phyloP scores from a whole-genome alignment of 192 early-diverging fungal genomes.

The Cetraspora pellucida region DNA sequence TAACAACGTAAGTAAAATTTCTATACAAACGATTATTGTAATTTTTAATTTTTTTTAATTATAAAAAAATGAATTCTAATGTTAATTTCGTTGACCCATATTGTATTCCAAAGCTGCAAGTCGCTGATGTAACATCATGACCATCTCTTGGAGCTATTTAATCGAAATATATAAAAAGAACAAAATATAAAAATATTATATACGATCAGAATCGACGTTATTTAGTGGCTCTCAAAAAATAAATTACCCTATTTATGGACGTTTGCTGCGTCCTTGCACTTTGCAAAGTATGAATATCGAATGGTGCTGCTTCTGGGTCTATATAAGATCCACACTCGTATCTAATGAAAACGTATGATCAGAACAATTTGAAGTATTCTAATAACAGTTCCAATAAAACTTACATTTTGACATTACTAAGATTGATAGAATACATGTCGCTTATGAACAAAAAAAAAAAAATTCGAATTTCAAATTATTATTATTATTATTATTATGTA shows the following conservation, averaged over 20 bases:
- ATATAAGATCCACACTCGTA: slow-evolving; percentile 32
- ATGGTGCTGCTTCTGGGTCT: slow-evolving; percentile 1
- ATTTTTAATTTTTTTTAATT: no score
- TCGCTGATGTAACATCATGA: background rate
- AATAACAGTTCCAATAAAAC: background rate
- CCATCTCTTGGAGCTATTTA: slow-evolving; percentile 12
- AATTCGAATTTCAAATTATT: no score
- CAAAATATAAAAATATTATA: background rate
- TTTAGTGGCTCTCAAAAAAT: background rate
- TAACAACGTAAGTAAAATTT: no score
- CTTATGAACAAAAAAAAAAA: slow-evolving; percentile 1
- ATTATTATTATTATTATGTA: no score
- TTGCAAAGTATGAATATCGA: slow-evolving; percentile 12
- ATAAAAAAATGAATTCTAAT: background rate
- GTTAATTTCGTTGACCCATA: background rate
- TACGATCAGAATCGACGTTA: background rate
- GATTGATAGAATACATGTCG: slow-evolving; percentile 13
- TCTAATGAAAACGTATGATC: slow-evolving; percentile 10
- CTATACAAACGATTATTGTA: no score
- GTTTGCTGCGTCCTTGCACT: slow-evolving; percentile 20
- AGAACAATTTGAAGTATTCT: background rate
- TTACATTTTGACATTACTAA: slow-evolving; percentile 23
- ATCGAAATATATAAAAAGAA: no score
- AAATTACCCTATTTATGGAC: slow-evolving; percentile 25
- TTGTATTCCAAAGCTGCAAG: background rate